These are phyloP conservation scores for Zoysia pacifica DNA, from an alignment of 176 grass and related monocot species.

Conservation along the genomic window DNA sequence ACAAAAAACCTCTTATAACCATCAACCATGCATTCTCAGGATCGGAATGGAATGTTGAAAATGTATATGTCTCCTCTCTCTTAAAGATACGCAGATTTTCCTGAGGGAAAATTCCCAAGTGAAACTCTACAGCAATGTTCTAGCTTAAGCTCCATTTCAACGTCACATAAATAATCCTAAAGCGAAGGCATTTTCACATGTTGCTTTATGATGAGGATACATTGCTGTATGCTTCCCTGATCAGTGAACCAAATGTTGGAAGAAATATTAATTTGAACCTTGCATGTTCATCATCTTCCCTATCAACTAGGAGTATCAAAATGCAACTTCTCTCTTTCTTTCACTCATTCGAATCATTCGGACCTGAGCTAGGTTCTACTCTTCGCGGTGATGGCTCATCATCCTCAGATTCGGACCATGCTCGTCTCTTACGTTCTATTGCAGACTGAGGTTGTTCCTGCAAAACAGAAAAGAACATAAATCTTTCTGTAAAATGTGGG, in stretches of 20 bases:
- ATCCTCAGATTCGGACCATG: conserved; percentile 96
- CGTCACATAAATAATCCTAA: conserved; percentile 1
- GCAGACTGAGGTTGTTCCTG: conserved; percentile 56
- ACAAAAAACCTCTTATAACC: too few species aligned
- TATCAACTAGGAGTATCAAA: too few species aligned
- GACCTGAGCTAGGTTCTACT: conserved; percentile 36
- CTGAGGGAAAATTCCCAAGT: too few species aligned
- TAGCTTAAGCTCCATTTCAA: background rate
- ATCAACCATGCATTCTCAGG: too few species aligned
- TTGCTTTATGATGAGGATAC: background rate
- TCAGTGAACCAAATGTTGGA: background rate
- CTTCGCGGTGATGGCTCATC: conserved; percentile 56
- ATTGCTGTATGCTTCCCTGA: background rate
- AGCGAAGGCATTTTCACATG: background rate
- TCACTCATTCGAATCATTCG: conserved; percentile 53
- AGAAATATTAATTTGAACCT: background rate
- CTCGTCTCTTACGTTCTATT: conserved; percentile 75
- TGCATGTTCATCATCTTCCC: conserved; percentile 39
- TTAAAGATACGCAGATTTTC: too few species aligned
- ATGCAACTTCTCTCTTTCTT: conserved; percentile 20
- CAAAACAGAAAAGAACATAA: conserved; percentile 5
- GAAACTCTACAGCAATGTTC: background rate
- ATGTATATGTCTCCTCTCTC: too few species aligned
- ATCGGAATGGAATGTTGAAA: too few species aligned
- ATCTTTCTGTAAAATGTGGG: background rate